Percentiles rank a stretch among this genome's conserved stretches.
These are phyloP conservation scores for Trichoderma oligosporum DNA, from an alignment of 2,329 filamentous ascomycete genomes.

Conservation along the genomic window DNA sequence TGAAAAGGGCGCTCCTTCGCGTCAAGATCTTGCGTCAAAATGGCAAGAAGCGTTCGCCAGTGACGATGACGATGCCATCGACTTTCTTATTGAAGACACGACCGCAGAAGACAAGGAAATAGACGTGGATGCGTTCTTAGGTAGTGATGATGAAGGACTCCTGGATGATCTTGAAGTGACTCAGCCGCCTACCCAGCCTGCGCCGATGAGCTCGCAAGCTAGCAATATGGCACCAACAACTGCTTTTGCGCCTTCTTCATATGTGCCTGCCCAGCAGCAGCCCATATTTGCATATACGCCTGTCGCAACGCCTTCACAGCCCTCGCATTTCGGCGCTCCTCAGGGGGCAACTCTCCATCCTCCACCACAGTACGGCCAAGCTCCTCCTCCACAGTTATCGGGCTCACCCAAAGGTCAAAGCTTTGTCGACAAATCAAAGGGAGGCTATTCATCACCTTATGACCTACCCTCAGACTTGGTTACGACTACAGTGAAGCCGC, in stretches of 20 bases:
- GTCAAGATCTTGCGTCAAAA: conserved; percentile 69
- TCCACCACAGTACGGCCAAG: conserved; percentile 37
- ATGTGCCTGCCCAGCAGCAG: conserved; percentile 14
- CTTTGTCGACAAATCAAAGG: conserved; percentile 86
- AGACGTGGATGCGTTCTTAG: conserved; percentile 64
- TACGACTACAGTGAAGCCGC: conserved; percentile 53
- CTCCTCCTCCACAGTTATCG: conserved; percentile 35
- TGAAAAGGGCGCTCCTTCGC: conserved; percentile 24
- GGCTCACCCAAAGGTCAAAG: conserved; percentile 64
- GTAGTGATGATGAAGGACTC: conserved; percentile 83
- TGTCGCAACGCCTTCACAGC: not conserved
- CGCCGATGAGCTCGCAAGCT: conserved; percentile 14
- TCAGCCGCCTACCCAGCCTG: conserved; percentile 24
- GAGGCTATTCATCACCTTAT: conserved; percentile 90
- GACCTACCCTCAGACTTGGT: conserved; percentile 85
- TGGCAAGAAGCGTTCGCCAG: conserved; percentile 79
- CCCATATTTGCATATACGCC: conserved; percentile 19
- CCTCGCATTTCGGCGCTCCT: not conserved
- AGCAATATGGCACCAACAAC: not conserved
- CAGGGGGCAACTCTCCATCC: conserved; percentile 23
- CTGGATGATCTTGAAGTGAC: conserved; percentile 64
- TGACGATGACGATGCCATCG: conserved; percentile 70
- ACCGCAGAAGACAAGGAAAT: conserved; percentile 43
- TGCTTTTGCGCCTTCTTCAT: conserved; percentile 6
- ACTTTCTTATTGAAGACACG: conserved; percentile 58